phyloP scores from a whole-genome alignment of 306 rosid species.

The Dalbergia cochinchinensis region DNA sequence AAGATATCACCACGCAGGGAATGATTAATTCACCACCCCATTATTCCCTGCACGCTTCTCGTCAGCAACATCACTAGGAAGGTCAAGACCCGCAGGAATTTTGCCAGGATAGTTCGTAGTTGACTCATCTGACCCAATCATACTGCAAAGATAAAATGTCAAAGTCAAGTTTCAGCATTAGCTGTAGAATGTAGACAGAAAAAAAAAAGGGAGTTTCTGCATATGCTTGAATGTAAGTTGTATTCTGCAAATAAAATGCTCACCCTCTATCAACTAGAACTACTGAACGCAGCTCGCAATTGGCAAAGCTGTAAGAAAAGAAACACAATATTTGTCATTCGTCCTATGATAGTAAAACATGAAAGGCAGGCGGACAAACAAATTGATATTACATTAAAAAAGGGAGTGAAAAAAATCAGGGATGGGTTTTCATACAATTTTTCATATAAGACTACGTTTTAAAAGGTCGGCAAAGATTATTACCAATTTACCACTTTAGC shows the following conservation, averaged over 20 bases:
- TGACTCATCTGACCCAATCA: conserved; percentile 68
- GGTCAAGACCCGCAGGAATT: conserved; percentile 75
- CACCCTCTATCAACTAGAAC: conserved; percentile 80
- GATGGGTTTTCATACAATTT: not conserved
- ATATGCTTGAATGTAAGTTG: conserved; percentile 4
- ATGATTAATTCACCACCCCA: conserved; percentile 39
- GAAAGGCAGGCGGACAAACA: not conserved
- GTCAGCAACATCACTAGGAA: conserved; percentile 73
- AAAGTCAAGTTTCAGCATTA: conserved; percentile 17
- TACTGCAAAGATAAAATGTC: conserved; percentile 54
- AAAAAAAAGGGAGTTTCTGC: conserved; percentile 2
- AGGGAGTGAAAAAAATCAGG: not conserved
- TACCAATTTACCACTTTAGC: not conserved
- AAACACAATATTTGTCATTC: conserved; percentile 18
- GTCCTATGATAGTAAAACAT: conserved; percentile 9
- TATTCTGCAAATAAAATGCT: conserved; percentile 44
- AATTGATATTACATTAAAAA: not conserved
- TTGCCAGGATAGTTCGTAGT: conserved; percentile 79
- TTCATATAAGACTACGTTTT: not conserved
- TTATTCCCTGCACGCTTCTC: conserved; percentile 57
- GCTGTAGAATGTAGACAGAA: too few species aligned
- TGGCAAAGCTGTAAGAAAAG: conserved; percentile 73
- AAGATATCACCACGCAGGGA: not conserved
- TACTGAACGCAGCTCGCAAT: conserved; percentile 92
- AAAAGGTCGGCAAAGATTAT: not conserved